These are phyloP conservation scores for Chrysosporium queenslandicum DNA, from an alignment of 2,329 filamentous ascomycete species.

Conservation along the genomic window DNA sequence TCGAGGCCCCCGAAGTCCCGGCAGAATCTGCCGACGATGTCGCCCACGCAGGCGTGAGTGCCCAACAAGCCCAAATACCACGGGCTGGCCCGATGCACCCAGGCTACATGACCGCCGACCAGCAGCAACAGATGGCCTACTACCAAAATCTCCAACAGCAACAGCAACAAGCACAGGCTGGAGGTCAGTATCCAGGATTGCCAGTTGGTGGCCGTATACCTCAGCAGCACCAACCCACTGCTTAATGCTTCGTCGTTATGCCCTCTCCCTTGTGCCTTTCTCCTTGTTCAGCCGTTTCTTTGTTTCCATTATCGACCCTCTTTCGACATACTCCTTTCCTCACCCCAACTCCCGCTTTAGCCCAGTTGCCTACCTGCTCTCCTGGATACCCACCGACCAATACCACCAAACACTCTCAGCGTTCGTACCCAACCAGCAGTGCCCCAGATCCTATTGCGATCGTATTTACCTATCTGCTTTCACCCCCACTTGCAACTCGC, in stretches of 20 bases:
- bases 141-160: conserved; percentile 69
- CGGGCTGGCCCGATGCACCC: conserved; percentile 47
- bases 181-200: conserved; percentile 63
- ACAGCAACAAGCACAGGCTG: conserved; percentile 55
- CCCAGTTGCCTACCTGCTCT: not conserved
- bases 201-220: conserved; percentile 67
- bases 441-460: not conserved
- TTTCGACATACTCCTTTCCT: not conserved
- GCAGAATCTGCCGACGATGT: conserved; percentile 91
- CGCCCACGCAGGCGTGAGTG: conserved; percentile 63
- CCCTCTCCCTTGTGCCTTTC: not conserved
- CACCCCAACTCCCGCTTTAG: not conserved
- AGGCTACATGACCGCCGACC: conserved; percentile 57
- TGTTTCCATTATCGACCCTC: not conserved
- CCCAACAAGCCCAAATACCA: conserved; percentile 57
- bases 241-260: conserved; percentile 36
- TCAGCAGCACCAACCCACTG: conserved; percentile 71
- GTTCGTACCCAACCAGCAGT: not conserved
- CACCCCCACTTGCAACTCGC: not conserved
- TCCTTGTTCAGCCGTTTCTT: not conserved
- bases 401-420: not conserved
- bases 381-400: not conserved
- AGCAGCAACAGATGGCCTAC: conserved; percentile 70
- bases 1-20: conserved; percentile 58
- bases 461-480: not conserved